Evolutionary conservation across 257 asterid genomes (phyloP), one percentile per base, ranked within the genome.

Genomic region (Catharanthus roseus): DNA sequence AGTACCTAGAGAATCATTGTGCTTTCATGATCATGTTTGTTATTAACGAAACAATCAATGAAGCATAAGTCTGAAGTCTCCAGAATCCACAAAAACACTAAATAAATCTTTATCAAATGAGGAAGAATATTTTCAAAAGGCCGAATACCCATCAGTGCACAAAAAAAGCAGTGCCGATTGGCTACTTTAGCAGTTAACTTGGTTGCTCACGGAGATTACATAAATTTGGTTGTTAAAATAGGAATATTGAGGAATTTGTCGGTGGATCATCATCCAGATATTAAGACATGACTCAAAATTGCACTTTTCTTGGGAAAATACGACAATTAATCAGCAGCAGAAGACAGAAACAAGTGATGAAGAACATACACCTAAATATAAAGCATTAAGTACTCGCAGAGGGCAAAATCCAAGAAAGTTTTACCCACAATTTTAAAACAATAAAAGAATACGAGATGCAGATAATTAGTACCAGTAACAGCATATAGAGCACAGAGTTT

Each of bases 401-500:
- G 0, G 5, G 1, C 13, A 13, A 16, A 15, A 47, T 0, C 21
- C 5, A 13, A 13, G 53, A 47, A 13, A 47, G 13, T 44, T 47
- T 47, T 19, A 12, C 16, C 53, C 53, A 47, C 11, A 47, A 47
- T 12, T 47, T 12, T 2, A 15, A 15, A 3, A 15, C 13, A 1
- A 10, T 9, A 10, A 15, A 5, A 19, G 23, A 62, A 34, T 34
- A 23, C 26, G n/a, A 36, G 44, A 49, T 29, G 16, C 21, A 63
- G 1, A 70, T 34, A 66, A 61, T 68, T 58, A 72, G 81, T 93
- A 93, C 98, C 98, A 29, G 97, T 91, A 80, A 91, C 91, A 77
- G 99, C 92, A 80, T 93, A 93, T 12, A 93, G 85, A 29, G 99
- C 99, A 75, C 99, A 93, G 71, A 93, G 83, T 78, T 87, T 96